Base-by-base conservation (phyloP, 1,284 basidiomycete species). In the Ganoderma lingzhi region DNA sequence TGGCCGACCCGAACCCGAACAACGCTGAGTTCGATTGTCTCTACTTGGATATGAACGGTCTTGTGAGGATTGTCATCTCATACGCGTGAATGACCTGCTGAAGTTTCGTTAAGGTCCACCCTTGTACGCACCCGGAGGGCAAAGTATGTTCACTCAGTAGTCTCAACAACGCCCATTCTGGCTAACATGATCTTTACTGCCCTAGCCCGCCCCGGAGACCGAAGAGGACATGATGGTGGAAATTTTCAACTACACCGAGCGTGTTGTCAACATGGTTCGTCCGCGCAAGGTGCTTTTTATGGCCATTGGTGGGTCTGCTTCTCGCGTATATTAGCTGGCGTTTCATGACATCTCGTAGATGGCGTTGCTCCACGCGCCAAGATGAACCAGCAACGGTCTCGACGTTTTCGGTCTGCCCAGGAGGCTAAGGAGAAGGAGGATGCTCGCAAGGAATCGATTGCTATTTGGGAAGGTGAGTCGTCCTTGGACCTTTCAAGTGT, bases 141-240 rank as follows among this genome's bases (percentile, higher is more conserved):
- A 96, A 94, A 86, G 94, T 90, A 69, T 64, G 85, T 23, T 6
- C 6, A 6, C 12, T 17, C n/a, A 28, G 17, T 30, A 19, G 14
- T 17, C 30, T 48, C 15, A 6, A 2, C 17, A 12, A 23, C n/a
- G 9, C 12, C 23, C 48, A 12, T 19, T 37, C 12, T 1, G 19
- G 56, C 15, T 45, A 23, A 45, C 48, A 8, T 6, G 19, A 53
- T 41, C 9, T 42, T 23, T 53, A 9, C 23, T 12, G 58, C 62
- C 35, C 12, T 68, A 95, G 90, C 95, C 96, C 61, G 92, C 98
- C 1, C 98, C 98, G 0, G 95, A 98, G 80, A 98, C 96, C 2
- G 98, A 99, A 80, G 95, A 96, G 79, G 97, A 99, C 69, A 99
- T 99, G 98, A 99, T 99, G 98, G 79, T 95, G 30, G 98, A 99